Evolutionary conservation across 2,329 filamentous ascomycete genomes (phyloP).

Genomic region (Penicillium occitanis): DNA sequence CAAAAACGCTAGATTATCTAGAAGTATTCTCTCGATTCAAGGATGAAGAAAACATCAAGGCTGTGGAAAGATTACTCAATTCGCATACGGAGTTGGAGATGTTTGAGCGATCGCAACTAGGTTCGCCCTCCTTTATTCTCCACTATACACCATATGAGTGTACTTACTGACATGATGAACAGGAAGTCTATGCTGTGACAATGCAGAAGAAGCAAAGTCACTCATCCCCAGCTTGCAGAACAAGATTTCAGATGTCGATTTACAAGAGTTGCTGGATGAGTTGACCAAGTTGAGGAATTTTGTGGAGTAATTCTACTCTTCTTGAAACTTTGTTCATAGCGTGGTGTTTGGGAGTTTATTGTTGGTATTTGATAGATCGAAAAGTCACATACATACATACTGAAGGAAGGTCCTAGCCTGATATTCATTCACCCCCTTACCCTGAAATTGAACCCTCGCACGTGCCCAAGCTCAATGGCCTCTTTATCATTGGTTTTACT

Average conservation of each 20-base stretch:
- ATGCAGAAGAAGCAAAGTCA: constrained; percentile 92
- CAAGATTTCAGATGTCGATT: constrained; percentile 86
- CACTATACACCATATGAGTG: constrained; percentile 16
- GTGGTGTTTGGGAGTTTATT: constrained; percentile 31
- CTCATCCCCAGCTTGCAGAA: constrained; percentile 84
- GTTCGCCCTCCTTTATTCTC: constrained; percentile 46
- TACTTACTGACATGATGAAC: constrained; percentile 23
- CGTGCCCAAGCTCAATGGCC: too few relatives aligned
- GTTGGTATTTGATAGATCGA: background rate
- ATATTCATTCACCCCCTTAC: background rate
- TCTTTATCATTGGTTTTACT: too few relatives aligned
- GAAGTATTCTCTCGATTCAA: constrained; percentile 96
- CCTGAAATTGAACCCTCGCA: background rate
- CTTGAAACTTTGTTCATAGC: constrained; percentile 22
- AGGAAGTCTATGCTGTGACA: constrained; percentile 91
- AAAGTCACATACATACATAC: background rate
- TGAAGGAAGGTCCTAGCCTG: background rate
- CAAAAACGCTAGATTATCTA: constrained; percentile 87
- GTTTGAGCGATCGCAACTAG: constrained; percentile 91
- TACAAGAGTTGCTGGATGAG: constrained; percentile 86
- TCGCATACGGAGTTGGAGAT: constrained; percentile 74
- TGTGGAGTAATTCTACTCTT: constrained; percentile 35
- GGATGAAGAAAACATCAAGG: constrained; percentile 88
- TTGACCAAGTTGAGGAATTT: constrained; percentile 72
- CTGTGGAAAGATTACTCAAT: constrained; percentile 83